phyloP scores from a whole-genome alignment of 306 rosid genomes.

The Trifolium pratense region DNA sequence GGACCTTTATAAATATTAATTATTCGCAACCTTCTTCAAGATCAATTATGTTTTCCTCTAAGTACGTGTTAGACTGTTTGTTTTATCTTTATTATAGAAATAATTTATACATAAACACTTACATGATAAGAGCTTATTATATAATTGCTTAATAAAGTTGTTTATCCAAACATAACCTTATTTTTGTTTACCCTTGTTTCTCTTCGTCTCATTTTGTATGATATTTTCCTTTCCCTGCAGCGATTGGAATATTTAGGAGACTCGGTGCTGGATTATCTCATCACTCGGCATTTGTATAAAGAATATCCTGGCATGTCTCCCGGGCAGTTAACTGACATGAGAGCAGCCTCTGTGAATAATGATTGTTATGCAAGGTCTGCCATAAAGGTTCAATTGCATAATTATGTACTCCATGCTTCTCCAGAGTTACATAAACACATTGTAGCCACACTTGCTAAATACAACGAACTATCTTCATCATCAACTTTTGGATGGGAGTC shows the following conservation, averaged over 20 bases:
- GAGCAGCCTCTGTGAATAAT: constrained; percentile 77
- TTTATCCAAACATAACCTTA: too few species aligned
- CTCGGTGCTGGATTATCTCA: constrained; percentile 68
- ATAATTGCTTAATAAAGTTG: too few species aligned
- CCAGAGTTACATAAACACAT: constrained; percentile 63
- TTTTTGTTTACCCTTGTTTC: too few species aligned
- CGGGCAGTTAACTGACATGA: constrained; percentile 72
- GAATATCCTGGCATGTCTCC: constrained; percentile 76
- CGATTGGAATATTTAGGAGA: constrained; percentile 86
- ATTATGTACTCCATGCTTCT: constrained; percentile 65
- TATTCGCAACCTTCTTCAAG: too few species aligned
- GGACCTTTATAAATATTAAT: too few species aligned
- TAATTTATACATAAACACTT: too few species aligned
- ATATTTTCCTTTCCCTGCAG: constrained; percentile 49
- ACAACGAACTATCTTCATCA: constrained; percentile 39
- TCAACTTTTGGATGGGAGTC: constrained; percentile 76
- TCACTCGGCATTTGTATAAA: constrained; percentile 59
- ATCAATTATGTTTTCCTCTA: too few species aligned
- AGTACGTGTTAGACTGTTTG: too few species aligned
- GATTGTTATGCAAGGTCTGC: constrained; percentile 75
- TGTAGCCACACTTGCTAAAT: constrained; percentile 36
- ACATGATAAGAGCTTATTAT: too few species aligned
- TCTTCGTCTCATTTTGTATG: constrained; percentile 10
- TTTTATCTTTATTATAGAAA: too few species aligned
- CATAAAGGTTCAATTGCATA: constrained; percentile 63